Conservation (phyloP, 306 rosid species). For the Hippophae gyantsensis region DNA sequence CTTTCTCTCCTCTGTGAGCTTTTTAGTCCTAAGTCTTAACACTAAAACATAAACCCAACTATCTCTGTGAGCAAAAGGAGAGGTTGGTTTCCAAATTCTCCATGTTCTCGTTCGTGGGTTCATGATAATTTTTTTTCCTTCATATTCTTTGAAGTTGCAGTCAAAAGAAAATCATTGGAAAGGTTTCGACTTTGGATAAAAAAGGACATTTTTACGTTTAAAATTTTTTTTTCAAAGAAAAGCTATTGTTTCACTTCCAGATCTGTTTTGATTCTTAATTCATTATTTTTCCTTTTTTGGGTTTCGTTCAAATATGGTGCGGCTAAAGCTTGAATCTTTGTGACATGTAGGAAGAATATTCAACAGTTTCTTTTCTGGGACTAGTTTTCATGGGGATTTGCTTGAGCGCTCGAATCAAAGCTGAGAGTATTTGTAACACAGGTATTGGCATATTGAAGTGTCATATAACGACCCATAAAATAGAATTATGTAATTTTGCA, state of each 20-base stretch:
- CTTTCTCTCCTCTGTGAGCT: conserved; percentile 9
- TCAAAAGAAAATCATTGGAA: conserved; percentile 6
- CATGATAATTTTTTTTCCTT: background rate
- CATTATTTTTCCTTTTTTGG: background rate
- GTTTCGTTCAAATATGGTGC: conserved; percentile 7
- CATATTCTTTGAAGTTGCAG: background rate
- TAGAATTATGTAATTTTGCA: background rate
- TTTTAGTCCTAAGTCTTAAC: conserved; percentile 7
- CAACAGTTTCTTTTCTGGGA: conserved; percentile 18
- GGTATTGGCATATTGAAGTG: conserved; percentile 14
- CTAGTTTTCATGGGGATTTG: conserved; percentile 37
- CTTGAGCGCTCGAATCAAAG: conserved; percentile 43
- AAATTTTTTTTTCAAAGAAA: background rate
- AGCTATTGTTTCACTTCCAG: conserved; percentile 11
- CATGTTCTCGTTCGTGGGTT: conserved; percentile 6
- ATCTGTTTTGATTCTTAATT: conserved; percentile 21
- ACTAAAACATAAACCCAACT: conserved; percentile 2
- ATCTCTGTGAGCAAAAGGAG: background rate
- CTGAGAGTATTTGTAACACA: conserved; percentile 36
- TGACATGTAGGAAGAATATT: conserved; percentile 28
- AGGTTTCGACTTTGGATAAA: conserved; percentile 4
- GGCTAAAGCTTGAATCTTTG: conserved; percentile 9
- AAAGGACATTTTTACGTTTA: background rate
- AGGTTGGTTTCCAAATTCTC: conserved; percentile 16
- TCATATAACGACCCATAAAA: background rate